Conservation (phyloP, 139 green algal genomes). For the Auxenochlorella pyrenoidosa region DNA sequence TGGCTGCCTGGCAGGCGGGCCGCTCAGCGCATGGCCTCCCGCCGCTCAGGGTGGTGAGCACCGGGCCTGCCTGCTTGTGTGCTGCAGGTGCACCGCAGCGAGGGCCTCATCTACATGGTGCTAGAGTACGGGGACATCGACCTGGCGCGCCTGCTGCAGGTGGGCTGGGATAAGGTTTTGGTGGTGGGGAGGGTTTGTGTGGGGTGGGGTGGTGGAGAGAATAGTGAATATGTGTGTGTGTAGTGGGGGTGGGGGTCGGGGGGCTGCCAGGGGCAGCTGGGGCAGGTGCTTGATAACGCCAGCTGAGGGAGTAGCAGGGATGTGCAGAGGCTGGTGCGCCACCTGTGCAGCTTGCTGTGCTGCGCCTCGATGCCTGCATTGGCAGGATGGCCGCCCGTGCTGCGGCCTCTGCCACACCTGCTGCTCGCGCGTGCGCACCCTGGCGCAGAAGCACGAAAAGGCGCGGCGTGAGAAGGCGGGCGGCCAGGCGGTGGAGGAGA, state of each 20-base stretch:
- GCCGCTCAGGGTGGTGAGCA: too few relatives aligned
- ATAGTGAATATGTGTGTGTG: too few relatives aligned
- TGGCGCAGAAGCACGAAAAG: slow-evolving; percentile 33
- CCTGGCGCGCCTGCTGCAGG: slow-evolving; percentile 85
- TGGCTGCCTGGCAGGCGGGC: not conserved
- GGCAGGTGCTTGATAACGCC: not conserved
- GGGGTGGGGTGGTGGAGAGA: too few relatives aligned
- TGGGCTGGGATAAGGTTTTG: not conserved
- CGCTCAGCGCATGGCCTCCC: not conserved
- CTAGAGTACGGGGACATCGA: slow-evolving; percentile 98
- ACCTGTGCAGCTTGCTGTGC: too few relatives aligned
- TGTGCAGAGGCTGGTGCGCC: too few relatives aligned
- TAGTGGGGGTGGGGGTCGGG: too few relatives aligned
- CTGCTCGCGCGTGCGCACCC: too few relatives aligned
- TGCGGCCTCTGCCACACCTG: not conserved
- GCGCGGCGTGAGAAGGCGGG: slow-evolving; percentile 29
- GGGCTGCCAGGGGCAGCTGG: not conserved
- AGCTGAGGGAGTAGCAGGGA: too few relatives aligned
- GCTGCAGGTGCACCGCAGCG: slow-evolving; percentile 37
- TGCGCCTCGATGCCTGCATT: too few relatives aligned
- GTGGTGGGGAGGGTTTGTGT: too few relatives aligned
- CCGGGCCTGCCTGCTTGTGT: too few relatives aligned
- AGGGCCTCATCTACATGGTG: slow-evolving; percentile 91
- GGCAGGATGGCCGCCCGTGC: too few relatives aligned
- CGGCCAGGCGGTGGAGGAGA: slow-evolving; percentile 11